Percentiles rank a stretch among this genome's conserved stretches.
phyloP scores from a whole-genome alignment of 1,284 basidiomycete genomes.

The Anthracocystis walkeri region DNA sequence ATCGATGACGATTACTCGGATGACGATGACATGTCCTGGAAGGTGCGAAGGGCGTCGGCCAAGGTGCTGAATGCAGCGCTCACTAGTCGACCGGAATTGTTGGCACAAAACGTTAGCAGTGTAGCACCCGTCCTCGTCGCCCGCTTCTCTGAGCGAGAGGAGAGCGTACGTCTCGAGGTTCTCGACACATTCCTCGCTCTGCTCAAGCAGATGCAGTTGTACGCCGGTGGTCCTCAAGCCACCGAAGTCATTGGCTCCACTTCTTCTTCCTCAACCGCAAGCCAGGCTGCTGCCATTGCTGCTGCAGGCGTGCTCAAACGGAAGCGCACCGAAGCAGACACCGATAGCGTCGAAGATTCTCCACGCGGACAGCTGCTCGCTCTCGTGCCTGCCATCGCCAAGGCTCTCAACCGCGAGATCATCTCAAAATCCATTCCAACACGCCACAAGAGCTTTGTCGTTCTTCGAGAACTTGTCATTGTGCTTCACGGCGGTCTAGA shows the following conservation, averaged over 20 bases:
- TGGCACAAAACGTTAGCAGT: conserved; percentile 81
- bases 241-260: conserved; percentile 74
- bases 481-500: conserved; percentile 87
- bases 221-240: conserved; percentile 72
- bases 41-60: conserved; percentile 91
- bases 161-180: conserved; percentile 92
- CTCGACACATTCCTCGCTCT: conserved; percentile 86
- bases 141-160: conserved; percentile 93
- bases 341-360: conserved; percentile 39
- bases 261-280: conserved; percentile 24
- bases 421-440: conserved; percentile 85
- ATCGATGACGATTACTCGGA: conserved; percentile 79
- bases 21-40: conserved; percentile 99
- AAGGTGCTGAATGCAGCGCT: conserved; percentile 88
- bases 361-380: conserved; percentile 70
- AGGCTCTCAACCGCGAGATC: conserved; percentile 85
- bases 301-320: conserved; percentile 68
- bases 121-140: conserved; percentile 89
- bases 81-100: conserved; percentile 85
- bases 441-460: conserved; percentile 84
- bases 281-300: conserved; percentile 39
- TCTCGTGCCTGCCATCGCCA: conserved; percentile 82
- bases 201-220: conserved; percentile 79
- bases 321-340: conserved; percentile 63
- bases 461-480: conserved; percentile 81